Evolutionary conservation across 2,329 filamentous ascomycete species (phyloP).

Genomic region (Cladosporium sp.): DNA sequence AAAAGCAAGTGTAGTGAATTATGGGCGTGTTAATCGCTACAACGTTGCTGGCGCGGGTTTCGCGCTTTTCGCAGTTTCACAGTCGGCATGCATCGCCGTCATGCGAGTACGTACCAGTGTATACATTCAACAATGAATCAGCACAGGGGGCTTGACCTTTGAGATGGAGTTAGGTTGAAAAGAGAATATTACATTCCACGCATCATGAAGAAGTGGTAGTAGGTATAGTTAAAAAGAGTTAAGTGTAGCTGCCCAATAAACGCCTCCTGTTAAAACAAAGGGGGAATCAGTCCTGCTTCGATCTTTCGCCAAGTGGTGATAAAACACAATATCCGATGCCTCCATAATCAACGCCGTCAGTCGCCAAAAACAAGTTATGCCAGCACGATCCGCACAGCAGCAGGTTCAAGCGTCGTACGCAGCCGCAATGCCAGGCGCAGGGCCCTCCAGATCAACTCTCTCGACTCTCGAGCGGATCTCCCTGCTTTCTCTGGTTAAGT

Average conservation of each 20-base stretch:
- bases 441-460: slow-evolving; percentile 54
- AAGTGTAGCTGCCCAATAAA: slow-evolving; percentile 9
- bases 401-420: slow-evolving; percentile 28
- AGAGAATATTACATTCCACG: not conserved
- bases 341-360: not conserved
- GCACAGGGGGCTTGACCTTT: not conserved
- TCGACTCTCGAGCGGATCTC: slow-evolving; percentile 52
- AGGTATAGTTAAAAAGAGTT: slow-evolving; percentile 1
- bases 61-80: not conserved
- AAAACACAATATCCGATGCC: not conserved
- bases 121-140: not conserved
- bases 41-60: no score
- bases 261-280: not conserved
- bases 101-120: no score
- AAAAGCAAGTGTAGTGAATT: not conserved
- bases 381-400: not conserved
- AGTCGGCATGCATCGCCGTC: not conserved
- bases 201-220: not conserved
- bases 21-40: not conserved
- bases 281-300: slow-evolving; percentile 4
- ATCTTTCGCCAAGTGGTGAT: not conserved
- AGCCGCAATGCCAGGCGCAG: slow-evolving; percentile 46
- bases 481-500: slow-evolving; percentile 67
- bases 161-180: not conserved
- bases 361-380: not conserved